These are phyloP conservation scores for Tylopilus sp. DNA, from an alignment of 768 basidiomycete genomes.

Conservation along the genomic window DNA sequence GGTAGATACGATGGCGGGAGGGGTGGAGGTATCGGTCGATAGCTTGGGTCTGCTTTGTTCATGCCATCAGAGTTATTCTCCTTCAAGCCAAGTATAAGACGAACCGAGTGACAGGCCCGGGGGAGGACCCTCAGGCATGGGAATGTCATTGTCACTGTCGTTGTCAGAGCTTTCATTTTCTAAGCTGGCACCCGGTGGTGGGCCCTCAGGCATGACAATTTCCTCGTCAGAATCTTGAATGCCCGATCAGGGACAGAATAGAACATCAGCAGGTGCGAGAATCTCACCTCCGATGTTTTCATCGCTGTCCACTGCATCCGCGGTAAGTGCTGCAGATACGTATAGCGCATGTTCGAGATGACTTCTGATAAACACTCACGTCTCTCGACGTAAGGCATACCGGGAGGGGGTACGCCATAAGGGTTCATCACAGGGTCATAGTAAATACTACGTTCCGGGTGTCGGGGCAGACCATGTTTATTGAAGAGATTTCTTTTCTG, in stretches of 20 bases:
- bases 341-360: background rate
- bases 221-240: slow-evolving; percentile 47
- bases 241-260: background rate
- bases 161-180: slow-evolving; percentile 42
- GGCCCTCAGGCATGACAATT: slow-evolving; percentile 60
- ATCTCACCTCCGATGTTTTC: slow-evolving; percentile 49
- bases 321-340: slow-evolving; percentile 46
- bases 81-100: slow-evolving; percentile 1
- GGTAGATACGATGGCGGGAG: slow-evolving; percentile 26
- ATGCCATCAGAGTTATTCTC: background rate
- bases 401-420: slow-evolving; percentile 89
- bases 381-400: slow-evolving; percentile 92
- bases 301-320: slow-evolving; percentile 63
- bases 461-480: slow-evolving; percentile 79
- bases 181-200: slow-evolving; percentile 44
- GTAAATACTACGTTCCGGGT: slow-evolving; percentile 91
- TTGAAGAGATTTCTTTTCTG: slow-evolving; percentile 70
- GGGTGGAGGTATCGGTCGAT: slow-evolving; percentile 7
- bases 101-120: slow-evolving; percentile 32
- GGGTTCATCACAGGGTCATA: slow-evolving; percentile 94
- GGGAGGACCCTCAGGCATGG: slow-evolving; percentile 84
- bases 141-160: slow-evolving; percentile 79
- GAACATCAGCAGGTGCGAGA: background rate
- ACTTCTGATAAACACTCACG: slow-evolving; percentile 47
- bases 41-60: slow-evolving; percentile 5